Evolutionary conservation across 805 yeast genomes (phyloP).

Genomic region (Ascoidea asiatica): DNA sequence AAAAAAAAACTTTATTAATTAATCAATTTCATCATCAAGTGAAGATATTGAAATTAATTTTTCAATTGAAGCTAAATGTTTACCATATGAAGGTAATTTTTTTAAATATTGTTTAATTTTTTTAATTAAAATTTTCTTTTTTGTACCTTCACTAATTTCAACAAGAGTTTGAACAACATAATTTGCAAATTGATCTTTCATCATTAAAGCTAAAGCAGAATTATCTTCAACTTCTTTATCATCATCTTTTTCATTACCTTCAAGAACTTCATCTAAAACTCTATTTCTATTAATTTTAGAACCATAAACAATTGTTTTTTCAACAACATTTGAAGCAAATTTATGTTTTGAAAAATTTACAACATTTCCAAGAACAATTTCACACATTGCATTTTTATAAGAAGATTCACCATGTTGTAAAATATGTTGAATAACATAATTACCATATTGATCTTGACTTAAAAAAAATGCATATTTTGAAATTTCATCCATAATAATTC

Average conservation of each 20-base stretch:
- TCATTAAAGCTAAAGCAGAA: constrained; percentile 75
- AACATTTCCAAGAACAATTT: constrained; percentile 55
- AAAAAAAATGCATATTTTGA: constrained; percentile 58
- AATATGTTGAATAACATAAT: constrained; percentile 93
- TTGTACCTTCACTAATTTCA: constrained; percentile 60
- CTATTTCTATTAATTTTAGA: constrained; percentile 42
- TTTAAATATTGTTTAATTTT: constrained; percentile 73
- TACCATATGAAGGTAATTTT: constrained; percentile 58
- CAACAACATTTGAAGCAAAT: constrained; percentile 96
- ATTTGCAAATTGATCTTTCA: constrained; percentile 96
- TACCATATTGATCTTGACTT: constrained; percentile 94
- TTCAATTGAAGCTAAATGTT: constrained; percentile 75
- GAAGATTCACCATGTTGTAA: constrained; percentile 64
- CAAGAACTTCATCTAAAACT: constrained; percentile 55
- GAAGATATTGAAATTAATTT: constrained; percentile 44
- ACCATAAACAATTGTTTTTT: constrained; percentile 77
- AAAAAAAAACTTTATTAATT: too few relatives aligned
- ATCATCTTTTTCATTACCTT: constrained; percentile 28
- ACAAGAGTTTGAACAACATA: constrained; percentile 93
- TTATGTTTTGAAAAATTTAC: constrained; percentile 88
- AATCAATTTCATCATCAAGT: not conserved
- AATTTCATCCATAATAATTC: constrained; percentile 54
- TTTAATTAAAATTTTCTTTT: constrained; percentile 54
- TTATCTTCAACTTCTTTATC: constrained; percentile 41
- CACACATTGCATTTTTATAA: constrained; percentile 50